These are phyloP conservation scores for Penicillium samsonianum DNA, from an alignment of 495 filamentous ascomycete genomes.

Conservation along the genomic window DNA sequence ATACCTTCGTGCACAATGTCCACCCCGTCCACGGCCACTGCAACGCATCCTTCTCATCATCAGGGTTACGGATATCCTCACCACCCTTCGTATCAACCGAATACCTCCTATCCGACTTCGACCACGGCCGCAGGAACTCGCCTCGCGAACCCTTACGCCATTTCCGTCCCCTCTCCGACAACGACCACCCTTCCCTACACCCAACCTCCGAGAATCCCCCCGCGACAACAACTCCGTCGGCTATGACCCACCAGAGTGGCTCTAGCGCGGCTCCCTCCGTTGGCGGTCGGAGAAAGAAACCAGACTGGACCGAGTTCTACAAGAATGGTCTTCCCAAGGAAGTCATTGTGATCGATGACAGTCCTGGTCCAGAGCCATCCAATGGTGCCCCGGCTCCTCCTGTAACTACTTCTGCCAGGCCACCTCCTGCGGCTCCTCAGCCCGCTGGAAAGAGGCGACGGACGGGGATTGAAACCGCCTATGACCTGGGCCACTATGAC, in stretches of 20 bases:
- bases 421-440: constrained; percentile 36
- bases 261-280: constrained; percentile 47
- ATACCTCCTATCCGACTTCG: constrained; percentile 53
- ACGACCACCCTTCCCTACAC: constrained; percentile 41
- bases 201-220: constrained; percentile 40
- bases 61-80: constrained; percentile 69
- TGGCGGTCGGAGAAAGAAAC: constrained; percentile 58
- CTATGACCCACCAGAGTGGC: constrained; percentile 34
- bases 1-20: constrained; percentile 63
- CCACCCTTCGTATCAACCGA: constrained; percentile 59
- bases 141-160: constrained; percentile 50
- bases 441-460: constrained; percentile 66
- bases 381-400: constrained; percentile 34
- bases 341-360: constrained; percentile 94
- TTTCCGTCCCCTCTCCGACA: constrained; percentile 47
- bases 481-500: constrained; percentile 64
- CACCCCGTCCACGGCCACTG: constrained; percentile 79
- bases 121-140: constrained; percentile 54
- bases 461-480: constrained; percentile 60
- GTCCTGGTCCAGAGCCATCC: constrained; percentile 65
- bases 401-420: constrained; percentile 17
- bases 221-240: constrained; percentile 38
- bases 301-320: constrained; percentile 90
- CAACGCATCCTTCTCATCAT: constrained; percentile 71
- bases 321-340: constrained; percentile 91